Conservation (phyloP, 1,284 basidiomycete species). For the Sporisorium reilianum region DNA sequence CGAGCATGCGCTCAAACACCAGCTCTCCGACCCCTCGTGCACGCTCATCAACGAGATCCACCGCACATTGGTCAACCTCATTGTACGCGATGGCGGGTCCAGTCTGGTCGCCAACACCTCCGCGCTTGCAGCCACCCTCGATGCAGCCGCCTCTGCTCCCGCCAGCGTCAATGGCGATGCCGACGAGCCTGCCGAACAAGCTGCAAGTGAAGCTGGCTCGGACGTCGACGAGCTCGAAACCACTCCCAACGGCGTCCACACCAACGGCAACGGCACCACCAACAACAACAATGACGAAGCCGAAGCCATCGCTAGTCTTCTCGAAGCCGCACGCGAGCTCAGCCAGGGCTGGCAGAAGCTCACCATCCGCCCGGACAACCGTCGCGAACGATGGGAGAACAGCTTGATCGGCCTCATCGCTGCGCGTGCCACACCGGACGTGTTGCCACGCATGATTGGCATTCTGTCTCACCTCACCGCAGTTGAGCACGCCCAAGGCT, state of each 20-base stretch:
- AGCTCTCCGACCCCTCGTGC: conserved; percentile 78
- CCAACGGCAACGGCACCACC: conserved; percentile 22
- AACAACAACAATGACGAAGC: conserved; percentile 27
- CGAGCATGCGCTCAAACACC: conserved; percentile 86
- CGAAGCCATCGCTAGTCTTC: conserved; percentile 41
- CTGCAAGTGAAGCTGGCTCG: conserved; percentile 34
- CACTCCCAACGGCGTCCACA: conserved; percentile 14
- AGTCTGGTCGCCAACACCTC: conserved; percentile 17
- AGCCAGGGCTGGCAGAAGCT: conserved; percentile 61
- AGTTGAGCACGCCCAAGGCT: conserved; percentile 56
- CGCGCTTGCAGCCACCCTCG: conserved; percentile 26
- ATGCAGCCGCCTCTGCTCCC: conserved; percentile 30
- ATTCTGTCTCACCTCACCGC: conserved; percentile 66
- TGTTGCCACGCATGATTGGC: conserved; percentile 59
- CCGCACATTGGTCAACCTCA: conserved; percentile 85
- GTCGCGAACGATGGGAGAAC: conserved; percentile 62
- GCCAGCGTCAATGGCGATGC: conserved; percentile 68
- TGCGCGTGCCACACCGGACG: conserved; percentile 55
- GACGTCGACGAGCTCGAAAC: conserved; percentile 45
- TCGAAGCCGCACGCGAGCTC: conserved; percentile 47
- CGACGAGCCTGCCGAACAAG: conserved; percentile 30
- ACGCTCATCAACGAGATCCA: conserved; percentile 87
- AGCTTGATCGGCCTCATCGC: conserved; percentile 58
- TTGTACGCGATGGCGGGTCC: conserved; percentile 78
- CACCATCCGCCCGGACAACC: conserved; percentile 55